Conservation (phyloP, 805 yeast species). For the Kurtzmaniella cleridarum region DNA sequence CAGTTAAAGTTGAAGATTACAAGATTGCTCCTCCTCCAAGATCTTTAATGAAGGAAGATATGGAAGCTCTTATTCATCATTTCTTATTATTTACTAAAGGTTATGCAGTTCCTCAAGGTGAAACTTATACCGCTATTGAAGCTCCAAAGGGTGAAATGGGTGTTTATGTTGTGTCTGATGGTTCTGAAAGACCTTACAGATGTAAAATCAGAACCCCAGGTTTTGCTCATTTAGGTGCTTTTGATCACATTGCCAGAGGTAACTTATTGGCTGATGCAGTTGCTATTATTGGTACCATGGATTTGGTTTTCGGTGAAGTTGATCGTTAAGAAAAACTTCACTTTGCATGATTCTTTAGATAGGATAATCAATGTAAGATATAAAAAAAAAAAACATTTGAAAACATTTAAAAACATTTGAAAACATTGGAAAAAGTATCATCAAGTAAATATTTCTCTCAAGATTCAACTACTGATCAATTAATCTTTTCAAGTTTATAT, state of each 20-base stretch:
- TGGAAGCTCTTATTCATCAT: constrained; percentile 90
- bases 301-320: constrained; percentile 90
- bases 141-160: constrained; percentile 97
- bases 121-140: constrained; percentile 85
- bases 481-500: no score
- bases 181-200: constrained; percentile 85
- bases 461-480: no score
- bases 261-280: constrained; percentile 88
- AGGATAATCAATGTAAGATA: no score
- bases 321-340: constrained; percentile 54
- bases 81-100: constrained; percentile 86
- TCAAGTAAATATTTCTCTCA: no score
- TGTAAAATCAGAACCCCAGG: constrained; percentile 95
- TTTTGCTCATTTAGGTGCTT: constrained; percentile 83
- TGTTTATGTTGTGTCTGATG: constrained; percentile 83
- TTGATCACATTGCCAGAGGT: constrained; percentile 82
- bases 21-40: constrained; percentile 82
- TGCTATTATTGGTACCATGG: constrained; percentile 93
- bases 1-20: constrained; percentile 85
- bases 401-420: no score
- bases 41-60: constrained; percentile 78
- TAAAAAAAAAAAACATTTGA: no score
- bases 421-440: no score
- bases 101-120: constrained; percentile 84
- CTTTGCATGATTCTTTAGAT: no score